phyloP scores from a whole-genome alignment of 2,329 filamentous ascomycete species.

The Drechslerella coelobrocha region DNA sequence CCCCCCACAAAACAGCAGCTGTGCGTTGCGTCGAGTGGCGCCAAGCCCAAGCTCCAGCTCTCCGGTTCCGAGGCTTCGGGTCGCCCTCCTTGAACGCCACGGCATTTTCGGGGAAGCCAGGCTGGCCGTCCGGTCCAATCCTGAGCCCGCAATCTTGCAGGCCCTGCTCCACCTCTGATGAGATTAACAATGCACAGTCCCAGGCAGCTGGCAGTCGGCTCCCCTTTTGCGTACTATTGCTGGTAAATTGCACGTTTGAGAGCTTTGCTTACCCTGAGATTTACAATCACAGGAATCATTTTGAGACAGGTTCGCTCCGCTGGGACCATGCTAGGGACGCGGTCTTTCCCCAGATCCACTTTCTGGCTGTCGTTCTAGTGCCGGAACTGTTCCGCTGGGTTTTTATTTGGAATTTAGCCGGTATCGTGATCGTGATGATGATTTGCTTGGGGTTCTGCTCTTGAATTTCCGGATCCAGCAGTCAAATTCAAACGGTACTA shows the following conservation, averaged over 20 bases:
- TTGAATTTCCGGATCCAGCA: neutral
- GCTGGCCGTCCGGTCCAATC: conserved; percentile 47
- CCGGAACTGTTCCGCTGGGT: conserved; percentile 48
- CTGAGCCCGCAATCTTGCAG: conserved; percentile 20
- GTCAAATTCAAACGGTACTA: conserved; percentile 31
- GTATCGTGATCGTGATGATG: conserved; percentile 28
- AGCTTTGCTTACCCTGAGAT: no score
- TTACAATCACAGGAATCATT: neutral
- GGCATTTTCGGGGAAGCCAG: conserved; percentile 50
- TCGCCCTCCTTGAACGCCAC: conserved; percentile 50
- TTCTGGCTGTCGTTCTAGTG: conserved; percentile 17
- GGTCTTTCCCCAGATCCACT: conserved; percentile 9
- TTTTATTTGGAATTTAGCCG: conserved; percentile 31
- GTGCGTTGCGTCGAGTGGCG: no score
- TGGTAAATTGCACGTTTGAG: conserved; percentile 39
- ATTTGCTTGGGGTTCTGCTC: neutral
- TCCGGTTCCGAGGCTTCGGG: conserved; percentile 50
- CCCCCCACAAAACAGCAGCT: no score
- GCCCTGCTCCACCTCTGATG: neutral
- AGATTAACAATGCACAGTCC: conserved; percentile 22
- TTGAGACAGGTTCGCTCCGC: conserved; percentile 29
- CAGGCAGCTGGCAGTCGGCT: conserved; percentile 39
- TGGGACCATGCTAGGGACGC: conserved; percentile 22
- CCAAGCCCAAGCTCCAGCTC: neutral
- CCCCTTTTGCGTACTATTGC: conserved; percentile 28